Base-by-base conservation (phyloP, 768 basidiomycete genomes). In the Termitomyces heimii region DNA sequence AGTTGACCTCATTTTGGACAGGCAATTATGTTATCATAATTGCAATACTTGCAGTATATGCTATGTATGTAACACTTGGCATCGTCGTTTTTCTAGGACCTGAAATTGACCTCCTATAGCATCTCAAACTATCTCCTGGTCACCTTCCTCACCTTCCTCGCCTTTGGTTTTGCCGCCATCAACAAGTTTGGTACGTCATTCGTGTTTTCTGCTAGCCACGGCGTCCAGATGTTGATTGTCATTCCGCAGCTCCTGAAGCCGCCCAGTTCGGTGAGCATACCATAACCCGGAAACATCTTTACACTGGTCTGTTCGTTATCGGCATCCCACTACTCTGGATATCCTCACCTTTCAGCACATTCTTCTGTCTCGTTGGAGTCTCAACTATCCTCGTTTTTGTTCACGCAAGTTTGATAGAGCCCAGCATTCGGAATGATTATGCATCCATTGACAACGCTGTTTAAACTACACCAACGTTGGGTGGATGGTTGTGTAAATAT, bases 281-380 rank as follows among this genome's bases (percentile, higher is more conserved):
- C 56, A 76, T 98, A 62, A 95, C 94, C 9, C 96, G 94, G 70
- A 92, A 93, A 70, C 82, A 85, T 59, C 82, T 96, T 48, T 98
- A 97, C 77, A 88, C 81, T 40, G 84, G 73, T 42, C 87, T 98
- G 29, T 95, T 98, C 74, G 85, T 94, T 62, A 88, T 97, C 66
- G 95, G 95, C 47, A 78, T 97, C 52, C 94, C 94, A 2, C 78
- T 98, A 50, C 82, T 98, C 57, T 92, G 85, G 84, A 73, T 82
- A 67, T 74, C 89, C 6, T 86, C 86, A 29, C 89, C 91, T 5
- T 75, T 92, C 65, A 71, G 77, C 75, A 89, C 91, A 26, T 84
- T 98, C 73, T 97, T 98, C 82, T 96, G 93, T 92, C 80, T 98
- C 64, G 86, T 96, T 58, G 94, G 94, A 20, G 88, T 89, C 1